Conservation (phyloP, 331 rosid genomes). For the Dryas integrifolia region DNA sequence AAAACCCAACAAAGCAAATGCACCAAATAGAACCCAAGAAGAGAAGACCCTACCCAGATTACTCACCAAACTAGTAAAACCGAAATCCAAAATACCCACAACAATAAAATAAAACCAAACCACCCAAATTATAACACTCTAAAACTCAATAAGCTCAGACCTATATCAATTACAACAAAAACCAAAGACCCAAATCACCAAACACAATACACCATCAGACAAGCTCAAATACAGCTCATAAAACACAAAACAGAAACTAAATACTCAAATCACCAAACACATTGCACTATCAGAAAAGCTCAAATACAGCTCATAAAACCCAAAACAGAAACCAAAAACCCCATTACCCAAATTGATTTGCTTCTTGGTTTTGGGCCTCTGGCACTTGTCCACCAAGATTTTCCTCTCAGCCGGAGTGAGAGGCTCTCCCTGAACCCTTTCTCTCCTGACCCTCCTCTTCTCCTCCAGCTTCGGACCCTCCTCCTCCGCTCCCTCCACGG, state of each 20-base stretch:
- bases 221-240: neutral
- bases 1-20: neutral
- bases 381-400: constrained; percentile 56
- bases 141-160: neutral
- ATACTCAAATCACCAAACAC: neutral
- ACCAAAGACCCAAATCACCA: constrained; percentile 16
- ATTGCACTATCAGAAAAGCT: neutral
- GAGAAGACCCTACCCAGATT: neutral
- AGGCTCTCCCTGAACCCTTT: constrained; percentile 55
- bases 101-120: neutral
- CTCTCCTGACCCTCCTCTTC: constrained; percentile 52
- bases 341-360: constrained; percentile 80
- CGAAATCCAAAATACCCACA: neutral
- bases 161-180: neutral
- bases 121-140: neutral
- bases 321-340: neutral
- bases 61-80: neutral
- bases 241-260: neutral
- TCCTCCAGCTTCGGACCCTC: constrained; percentile 54
- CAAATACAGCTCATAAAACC: neutral
- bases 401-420: constrained; percentile 65
- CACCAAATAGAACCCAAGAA: neutral
- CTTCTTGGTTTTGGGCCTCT: constrained; percentile 57
- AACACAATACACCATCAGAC: neutral
- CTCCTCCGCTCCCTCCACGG: constrained; percentile 50